phyloP scores from a whole-genome alignment of 768 basidiomycete species.

The Mycena alexandri region DNA sequence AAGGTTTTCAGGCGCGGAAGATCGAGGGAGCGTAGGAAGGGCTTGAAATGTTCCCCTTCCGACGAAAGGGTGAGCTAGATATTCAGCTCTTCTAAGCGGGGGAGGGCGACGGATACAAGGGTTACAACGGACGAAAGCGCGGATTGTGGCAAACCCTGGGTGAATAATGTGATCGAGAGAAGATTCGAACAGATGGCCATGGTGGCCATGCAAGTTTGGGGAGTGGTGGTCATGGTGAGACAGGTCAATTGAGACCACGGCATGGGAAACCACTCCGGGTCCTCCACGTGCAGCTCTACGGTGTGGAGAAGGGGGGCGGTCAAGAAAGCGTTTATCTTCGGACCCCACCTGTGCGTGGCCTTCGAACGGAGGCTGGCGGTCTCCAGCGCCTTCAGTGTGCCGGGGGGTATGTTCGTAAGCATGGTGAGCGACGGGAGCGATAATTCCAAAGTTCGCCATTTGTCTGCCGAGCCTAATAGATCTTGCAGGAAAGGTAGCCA shows the following conservation, averaged over 20 bases:
- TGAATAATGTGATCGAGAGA: background rate
- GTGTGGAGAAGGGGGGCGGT: slow-evolving; percentile 18
- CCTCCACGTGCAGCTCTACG: background rate
- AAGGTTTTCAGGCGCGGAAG: slow-evolving; percentile 12
- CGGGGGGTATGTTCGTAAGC: slow-evolving; percentile 3
- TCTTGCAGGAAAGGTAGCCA: background rate
- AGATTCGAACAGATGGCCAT: slow-evolving; percentile 13
- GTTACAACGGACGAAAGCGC: background rate
- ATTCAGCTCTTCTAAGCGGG: background rate
- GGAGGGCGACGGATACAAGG: background rate
- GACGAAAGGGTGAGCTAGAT: background rate
- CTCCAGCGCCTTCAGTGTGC: slow-evolving; percentile 12
- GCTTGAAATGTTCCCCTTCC: slow-evolving; percentile 10
- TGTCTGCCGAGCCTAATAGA: background rate
- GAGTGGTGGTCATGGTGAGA: background rate
- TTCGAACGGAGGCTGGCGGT: background rate
- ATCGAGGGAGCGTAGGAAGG: slow-evolving; percentile 8
- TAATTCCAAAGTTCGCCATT: slow-evolving; percentile 6
- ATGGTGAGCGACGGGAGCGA: background rate
- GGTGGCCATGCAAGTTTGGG: slow-evolving; percentile 7
- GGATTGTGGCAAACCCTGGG: background rate
- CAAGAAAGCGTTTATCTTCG: background rate
- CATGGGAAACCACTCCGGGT: slow-evolving; percentile 1
- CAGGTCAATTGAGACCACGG: slow-evolving; percentile 22
- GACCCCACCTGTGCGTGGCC: too few relatives aligned